phyloP scores from a whole-genome alignment of 192 early-diverging fungal species.

The Coemansia sp. region DNA sequence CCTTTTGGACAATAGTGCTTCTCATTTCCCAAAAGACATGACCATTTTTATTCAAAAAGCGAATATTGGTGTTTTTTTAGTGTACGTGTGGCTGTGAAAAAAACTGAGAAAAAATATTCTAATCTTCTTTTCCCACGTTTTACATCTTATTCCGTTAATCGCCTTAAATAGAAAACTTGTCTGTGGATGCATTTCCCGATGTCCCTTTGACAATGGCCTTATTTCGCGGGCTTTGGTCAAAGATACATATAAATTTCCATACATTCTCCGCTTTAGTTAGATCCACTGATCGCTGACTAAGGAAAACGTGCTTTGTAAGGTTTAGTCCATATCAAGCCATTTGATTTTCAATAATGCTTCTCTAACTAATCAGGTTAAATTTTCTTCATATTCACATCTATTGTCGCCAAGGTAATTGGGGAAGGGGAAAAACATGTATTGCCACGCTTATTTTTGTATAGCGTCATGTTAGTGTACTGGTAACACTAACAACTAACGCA shows the following conservation, averaged over 20 bases:
- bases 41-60: background rate
- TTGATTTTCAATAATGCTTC: background rate
- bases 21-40: background rate
- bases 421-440: background rate
- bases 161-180: background rate
- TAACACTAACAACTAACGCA: background rate
- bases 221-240: too few relatives aligned
- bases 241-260: background rate
- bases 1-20: background rate
- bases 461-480: background rate
- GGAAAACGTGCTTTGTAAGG: background rate
- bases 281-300: background rate
- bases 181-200: background rate
- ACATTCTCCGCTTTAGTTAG: background rate
- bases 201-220: background rate
- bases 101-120: background rate
- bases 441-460: background rate
- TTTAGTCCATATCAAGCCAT: background rate
- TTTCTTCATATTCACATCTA: background rate
- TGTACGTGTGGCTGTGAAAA: background rate
- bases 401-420: background rate
- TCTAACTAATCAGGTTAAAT: background rate
- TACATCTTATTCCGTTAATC: background rate
- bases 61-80: background rate
- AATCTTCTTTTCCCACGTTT: background rate